Percentiles rank a stretch among this genome's conserved stretches.
These are phyloP conservation scores for Stephanodiscus minutulus DNA, from an alignment of 108 stramenopile species.

Conservation along the genomic window DNA sequence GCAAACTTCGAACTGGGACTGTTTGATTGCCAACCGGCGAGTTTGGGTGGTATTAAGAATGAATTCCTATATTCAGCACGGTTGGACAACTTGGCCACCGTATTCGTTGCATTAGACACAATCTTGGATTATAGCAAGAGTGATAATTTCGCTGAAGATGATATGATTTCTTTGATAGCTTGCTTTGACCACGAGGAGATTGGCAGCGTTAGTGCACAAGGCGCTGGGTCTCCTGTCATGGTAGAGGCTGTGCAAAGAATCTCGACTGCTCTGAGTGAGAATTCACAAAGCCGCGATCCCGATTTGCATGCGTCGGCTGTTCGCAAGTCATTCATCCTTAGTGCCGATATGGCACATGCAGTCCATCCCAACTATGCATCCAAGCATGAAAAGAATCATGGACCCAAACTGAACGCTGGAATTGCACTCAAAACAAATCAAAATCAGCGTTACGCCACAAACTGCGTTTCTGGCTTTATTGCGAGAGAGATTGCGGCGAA, in stretches of 20 bases:
- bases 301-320: slow-evolving; percentile 61
- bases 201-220: slow-evolving; percentile 80
- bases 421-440: slow-evolving; percentile 92
- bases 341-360: slow-evolving; percentile 94
- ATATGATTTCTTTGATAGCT: slow-evolving; percentile 74
- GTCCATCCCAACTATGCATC: slow-evolving; percentile 91
- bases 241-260: slow-evolving; percentile 79
- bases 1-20: slow-evolving; percentile 93
- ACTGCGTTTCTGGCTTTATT: slow-evolving; percentile 86
- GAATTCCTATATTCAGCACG: slow-evolving; percentile 94
- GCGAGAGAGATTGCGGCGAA: slow-evolving; percentile 83
- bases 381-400: slow-evolving; percentile 88
- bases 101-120: slow-evolving; percentile 75
- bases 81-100: slow-evolving; percentile 92
- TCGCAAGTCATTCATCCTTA: slow-evolving; percentile 76
- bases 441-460: slow-evolving; percentile 93
- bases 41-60: slow-evolving; percentile 83
- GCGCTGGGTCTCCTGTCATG: slow-evolving; percentile 94
- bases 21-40: slow-evolving; percentile 93
- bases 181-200: slow-evolving; percentile 98
- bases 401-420: slow-evolving; percentile 88
- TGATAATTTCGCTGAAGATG: slow-evolving; percentile 38
- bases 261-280: slow-evolving; percentile 64
- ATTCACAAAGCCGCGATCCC: slow-evolving; percentile 45
- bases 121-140: slow-evolving; percentile 54